Conservation (phyloP, 1,284 basidiomycete species). For the Moesziomyces sp. region DNA sequence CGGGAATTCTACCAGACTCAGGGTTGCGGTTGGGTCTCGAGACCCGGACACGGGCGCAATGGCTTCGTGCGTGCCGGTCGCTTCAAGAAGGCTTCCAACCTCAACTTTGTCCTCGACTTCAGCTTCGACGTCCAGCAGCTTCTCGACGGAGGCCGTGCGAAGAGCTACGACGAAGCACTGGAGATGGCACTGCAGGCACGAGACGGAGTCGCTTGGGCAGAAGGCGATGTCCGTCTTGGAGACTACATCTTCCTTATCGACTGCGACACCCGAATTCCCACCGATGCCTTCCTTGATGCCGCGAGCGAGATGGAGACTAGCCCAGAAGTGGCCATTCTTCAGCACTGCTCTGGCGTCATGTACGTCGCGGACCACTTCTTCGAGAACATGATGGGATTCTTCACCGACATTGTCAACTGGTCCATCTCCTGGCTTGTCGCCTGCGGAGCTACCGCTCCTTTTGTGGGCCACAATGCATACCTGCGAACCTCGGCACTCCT, state of each 20-base stretch:
- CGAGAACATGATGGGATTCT: conserved; percentile 84
- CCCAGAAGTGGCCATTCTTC: conserved; percentile 82
- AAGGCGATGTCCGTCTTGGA: conserved; percentile 47
- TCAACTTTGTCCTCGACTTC: conserved; percentile 85
- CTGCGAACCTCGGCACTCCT: conserved; percentile 86
- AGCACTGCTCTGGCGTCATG: conserved; percentile 83
- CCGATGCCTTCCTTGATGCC: conserved; percentile 85
- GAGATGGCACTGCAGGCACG: conserved; percentile 70
- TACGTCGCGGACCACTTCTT: conserved; percentile 86
- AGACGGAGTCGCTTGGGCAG: conserved; percentile 65
- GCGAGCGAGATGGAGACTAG: conserved; percentile 80
- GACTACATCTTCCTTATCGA: conserved; percentile 69
- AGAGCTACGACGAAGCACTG: conserved; percentile 31
- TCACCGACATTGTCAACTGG: conserved; percentile 67
- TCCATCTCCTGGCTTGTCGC: conserved; percentile 70
- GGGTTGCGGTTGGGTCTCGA: conserved; percentile 83
- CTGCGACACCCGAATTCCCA: conserved; percentile 83
- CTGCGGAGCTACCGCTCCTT: conserved; percentile 72
- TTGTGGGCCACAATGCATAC: conserved; percentile 89
- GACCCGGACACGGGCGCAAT: conserved; percentile 76
- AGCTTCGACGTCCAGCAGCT: conserved; percentile 81
- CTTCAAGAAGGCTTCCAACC: too few relatives aligned
- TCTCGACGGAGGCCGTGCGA: conserved; percentile 69
- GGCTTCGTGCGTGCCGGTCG: conserved; percentile 66
- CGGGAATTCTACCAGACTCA: conserved; percentile 79